Base-by-base conservation (phyloP, 768 basidiomycete genomes). In the Panaeolus cyanescens region DNA sequence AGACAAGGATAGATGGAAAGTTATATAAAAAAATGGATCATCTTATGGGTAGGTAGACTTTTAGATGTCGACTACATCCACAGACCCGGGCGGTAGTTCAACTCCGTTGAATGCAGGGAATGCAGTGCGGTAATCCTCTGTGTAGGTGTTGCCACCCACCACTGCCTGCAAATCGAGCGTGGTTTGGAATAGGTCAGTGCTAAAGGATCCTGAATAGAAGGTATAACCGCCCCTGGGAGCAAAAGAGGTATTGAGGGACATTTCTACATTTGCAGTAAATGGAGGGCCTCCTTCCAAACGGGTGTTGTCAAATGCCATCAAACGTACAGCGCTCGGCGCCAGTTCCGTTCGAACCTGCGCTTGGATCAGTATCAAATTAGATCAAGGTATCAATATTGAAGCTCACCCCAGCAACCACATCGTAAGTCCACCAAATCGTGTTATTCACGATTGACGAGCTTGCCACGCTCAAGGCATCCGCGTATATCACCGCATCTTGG, bases 401-500 rank as follows among this genome's bases (percentile, higher is more conserved):
- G 15, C 45, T 50, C 25, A 50, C 45, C 45, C 45, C 45, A 50
- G 45, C 45, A 50, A 50, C 45, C 22, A 50, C 25, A 5, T 25
- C 30, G 25, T 50, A 28, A 13, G 45, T 50, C 45, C 45, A 50
- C 22, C 22, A 50, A 12, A 50, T 50, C 13, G 45, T 28, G 25
- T 28, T 28, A 28, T 50, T 50, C 19, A 50, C 45, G 3, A 28
- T 50, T 15, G 45, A 50, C 5, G 45, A 50, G 10, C 22, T 50
- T 13, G 45, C 22, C 30, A 28, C 30, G 59, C 79, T 80, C 60
- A 75, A 63, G 64, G 70, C 75, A 5, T 79, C 80, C 3, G 77
- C 77, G 59, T 79, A 80, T 30, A 83, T 64, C 3, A 82, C 57
- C 32, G 75, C 68, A 65, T 83, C 82, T 64, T 83, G 81, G 19